A percentile compares a stretch with the other conserved stretches of the same genome.
Conservation (phyloP, 306 rosid genomes). For the Bauhinia variegata region DNA sequence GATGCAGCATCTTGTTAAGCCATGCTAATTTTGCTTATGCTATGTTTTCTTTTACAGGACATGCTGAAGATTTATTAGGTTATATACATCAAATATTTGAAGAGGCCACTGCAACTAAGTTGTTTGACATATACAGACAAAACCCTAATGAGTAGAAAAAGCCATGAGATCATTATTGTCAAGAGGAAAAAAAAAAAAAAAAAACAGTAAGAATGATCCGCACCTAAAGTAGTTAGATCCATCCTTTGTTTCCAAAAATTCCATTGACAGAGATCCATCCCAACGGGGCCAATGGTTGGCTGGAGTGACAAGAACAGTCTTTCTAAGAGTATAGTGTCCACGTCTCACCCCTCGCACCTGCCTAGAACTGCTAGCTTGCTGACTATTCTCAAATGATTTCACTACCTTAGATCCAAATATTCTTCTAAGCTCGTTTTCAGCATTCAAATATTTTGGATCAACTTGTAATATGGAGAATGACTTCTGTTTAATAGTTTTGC, state of each 20-base stretch:
- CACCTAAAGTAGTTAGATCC: too few species aligned
- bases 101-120: conserved; percentile 15
- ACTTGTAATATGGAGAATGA: conserved; percentile 54
- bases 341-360: conserved; percentile 80
- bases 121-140: background rate
- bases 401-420: conserved; percentile 96
- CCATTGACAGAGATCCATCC: conserved; percentile 91
- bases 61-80: conserved; percentile 7
- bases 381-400: conserved; percentile 79
- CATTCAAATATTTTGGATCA: conserved; percentile 88
- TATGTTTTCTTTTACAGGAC: background rate
- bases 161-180: conserved; percentile 12
- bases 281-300: conserved; percentile 47
- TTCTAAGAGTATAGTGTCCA: conserved; percentile 59
- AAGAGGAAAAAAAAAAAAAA: too few species aligned
- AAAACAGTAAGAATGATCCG: conserved; percentile 9
- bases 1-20: background rate
- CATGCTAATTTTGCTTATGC: background rate
- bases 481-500: conserved; percentile 43
- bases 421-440: conserved; percentile 84
- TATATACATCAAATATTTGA: conserved; percentile 8
- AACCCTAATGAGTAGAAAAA: background rate
- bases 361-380: conserved; percentile 82
- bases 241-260: conserved; percentile 3
- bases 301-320: conserved; percentile 40